Evolutionary conservation across 192 early-diverging fungal genomes (phyloP), one percentile per base, ranked within the genome.

Genomic region (Coemansia erecta): DNA sequence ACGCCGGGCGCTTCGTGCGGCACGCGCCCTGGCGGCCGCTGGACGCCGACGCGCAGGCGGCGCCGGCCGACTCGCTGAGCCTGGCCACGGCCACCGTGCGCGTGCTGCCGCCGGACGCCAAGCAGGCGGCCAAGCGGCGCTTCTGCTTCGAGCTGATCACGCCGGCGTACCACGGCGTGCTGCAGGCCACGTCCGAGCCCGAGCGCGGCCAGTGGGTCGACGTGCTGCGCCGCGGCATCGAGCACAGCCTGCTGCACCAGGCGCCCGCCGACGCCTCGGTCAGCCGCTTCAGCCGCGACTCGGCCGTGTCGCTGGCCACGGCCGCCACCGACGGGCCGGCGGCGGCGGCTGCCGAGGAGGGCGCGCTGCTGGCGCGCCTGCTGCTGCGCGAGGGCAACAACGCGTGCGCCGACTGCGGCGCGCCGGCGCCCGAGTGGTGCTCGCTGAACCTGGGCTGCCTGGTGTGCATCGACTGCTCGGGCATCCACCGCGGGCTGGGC

Each of bases 401-500:
- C 12, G 51, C 7, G 21, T 88, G 86, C 49, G 86, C 80, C 0
- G 86, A 88, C 66, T 88, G 86, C 57, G 77, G 76, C 0, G 68
- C 80, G 18, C 23, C 40, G 70, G 82, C 82, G 56, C 90, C 92
- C 8, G 88, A 92, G 61, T 96, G 94, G 94, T 90, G 91, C 56
- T 86, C 87, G 73, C 88, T 89, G 19, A 94, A 91, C 52, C 82
- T 92, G 28, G 91, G 92, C 28, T 86, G 86, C 10, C 71, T 92
- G 18, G 44, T 96, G 35, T 96, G 92, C 63, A 96, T 94, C 42
- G 88, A 86, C 43, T 97, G 94, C 65, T 95, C 92, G 24, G 94
- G 94, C 42, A 88, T 95, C 26, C 94, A 97, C 69, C 89, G 94
- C 60, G 89, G 93, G 40, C 66, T 97, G 17, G 94, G 94, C 26